Evolutionary conservation across 1,284 basidiomycete species (phyloP), one percentile per base, ranked within the genome.

Genomic region (Abortiporus biennis): DNA sequence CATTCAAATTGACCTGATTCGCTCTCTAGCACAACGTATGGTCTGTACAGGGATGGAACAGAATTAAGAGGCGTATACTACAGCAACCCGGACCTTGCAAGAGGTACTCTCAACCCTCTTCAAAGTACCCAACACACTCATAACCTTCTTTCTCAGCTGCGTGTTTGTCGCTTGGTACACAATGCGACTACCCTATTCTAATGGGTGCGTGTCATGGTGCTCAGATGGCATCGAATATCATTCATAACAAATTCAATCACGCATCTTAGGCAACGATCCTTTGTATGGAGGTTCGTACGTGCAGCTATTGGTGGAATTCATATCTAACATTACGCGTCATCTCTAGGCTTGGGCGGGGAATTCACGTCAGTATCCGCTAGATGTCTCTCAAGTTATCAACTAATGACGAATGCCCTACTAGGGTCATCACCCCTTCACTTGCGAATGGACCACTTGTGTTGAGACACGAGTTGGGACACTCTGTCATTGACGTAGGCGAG

Each of bases 31-130:
- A 87, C 85, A 1, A 68, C 78, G 0, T 92, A 84, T 53, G 88
- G 88, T 3, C 65, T 92, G 3, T 92, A 89, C 59, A 72, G 89
- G 24, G 74, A 82, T 45, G 88, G 87, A 2, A 82, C 82, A 2
- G 88, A 92, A 55, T 69, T 92, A 3, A 68, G 89, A 44, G 89
- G 65, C 1, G 76, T 92, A n/a, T 89, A 84, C 52, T 82, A 84
- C 47, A 73, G 70, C 29, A 76, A 84, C 43, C 78, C 76, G 4
- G 70, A 79, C 42, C 74, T 79, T 8, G 88, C 84, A 8, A 15
- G 42, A 38, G 42, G 42, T 38, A 29, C 27, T 29, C n/a, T 29
- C 27, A 29, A n/a, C 27, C 9, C 9, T 8, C 9, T n/a, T 29
- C n/a, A 9, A 8, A n/a, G 27, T 29, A 29, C 27, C 9, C 27